Percentiles rank a stretch among this genome's conserved stretches.
Evolutionary conservation across 2,329 filamentous ascomycete genomes (phyloP).

Genomic region (Colletotrichum lindemuthianum): DNA sequence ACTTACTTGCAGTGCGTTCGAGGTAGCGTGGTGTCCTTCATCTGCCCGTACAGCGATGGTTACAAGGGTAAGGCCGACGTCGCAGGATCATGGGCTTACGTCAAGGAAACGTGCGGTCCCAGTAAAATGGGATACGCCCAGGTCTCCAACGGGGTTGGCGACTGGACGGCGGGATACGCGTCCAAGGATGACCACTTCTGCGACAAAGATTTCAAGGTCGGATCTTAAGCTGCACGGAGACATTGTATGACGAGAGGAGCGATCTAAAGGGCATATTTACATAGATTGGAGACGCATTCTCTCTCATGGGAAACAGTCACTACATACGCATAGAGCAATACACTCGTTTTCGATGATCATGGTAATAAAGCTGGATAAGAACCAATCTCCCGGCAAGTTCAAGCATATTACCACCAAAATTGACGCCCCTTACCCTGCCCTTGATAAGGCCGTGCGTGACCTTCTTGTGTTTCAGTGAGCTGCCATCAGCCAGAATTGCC

Average conservation of each 20-base stretch:
- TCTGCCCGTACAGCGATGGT: not conserved
- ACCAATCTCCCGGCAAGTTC: no score
- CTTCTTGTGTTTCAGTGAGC: no score
- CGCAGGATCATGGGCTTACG: not conserved
- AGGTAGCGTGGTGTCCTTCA: not conserved
- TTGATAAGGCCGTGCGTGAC: no score
- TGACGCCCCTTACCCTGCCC: no score
- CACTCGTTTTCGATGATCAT: no score
- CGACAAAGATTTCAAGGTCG: not conserved
- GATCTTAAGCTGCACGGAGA: not conserved
- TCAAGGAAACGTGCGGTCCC: not conserved
- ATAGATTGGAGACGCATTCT: not conserved
- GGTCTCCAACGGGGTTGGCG: not conserved
- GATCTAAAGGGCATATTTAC: no score
- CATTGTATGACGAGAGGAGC: not conserved
- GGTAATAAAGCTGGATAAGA: no score
- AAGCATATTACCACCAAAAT: no score
- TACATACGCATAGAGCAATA: no score
- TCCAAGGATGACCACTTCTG: not conserved
- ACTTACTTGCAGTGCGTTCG: not conserved
- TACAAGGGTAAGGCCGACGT: not conserved
- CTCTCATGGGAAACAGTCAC: not conserved
- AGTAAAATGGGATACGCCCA: not conserved
- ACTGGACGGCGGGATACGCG: not conserved
- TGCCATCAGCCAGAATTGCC: no score